Evolutionary conservation across 805 yeast genomes (phyloP).

Genomic region (Starmerella stigmatis): DNA sequence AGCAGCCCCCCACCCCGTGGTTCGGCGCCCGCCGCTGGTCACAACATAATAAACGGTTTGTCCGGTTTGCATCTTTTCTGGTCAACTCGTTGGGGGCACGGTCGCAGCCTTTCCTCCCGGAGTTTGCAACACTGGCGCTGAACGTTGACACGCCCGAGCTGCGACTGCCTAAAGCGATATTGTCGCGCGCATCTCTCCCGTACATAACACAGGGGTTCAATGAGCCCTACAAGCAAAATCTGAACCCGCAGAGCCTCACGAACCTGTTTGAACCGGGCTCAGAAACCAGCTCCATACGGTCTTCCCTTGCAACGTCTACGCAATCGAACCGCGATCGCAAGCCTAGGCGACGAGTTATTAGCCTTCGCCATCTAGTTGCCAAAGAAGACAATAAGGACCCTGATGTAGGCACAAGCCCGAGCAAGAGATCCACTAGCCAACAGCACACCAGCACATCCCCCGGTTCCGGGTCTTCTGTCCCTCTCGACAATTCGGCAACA

Average conservation of each 20-base stretch:
- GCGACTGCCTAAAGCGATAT: slow-evolving; percentile 12
- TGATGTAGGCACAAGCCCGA: not conserved
- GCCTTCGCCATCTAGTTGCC: slow-evolving; percentile 14
- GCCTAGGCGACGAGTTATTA: slow-evolving; percentile 19
- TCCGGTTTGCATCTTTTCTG: slow-evolving; percentile 7
- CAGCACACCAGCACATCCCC: not conserved
- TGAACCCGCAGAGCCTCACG: not conserved
- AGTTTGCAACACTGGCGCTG: slow-evolving; percentile 19
- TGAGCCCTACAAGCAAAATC: not conserved
- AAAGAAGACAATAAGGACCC: too few relatives aligned
- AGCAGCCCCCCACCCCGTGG: slow-evolving; percentile 23
- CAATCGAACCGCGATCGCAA: not conserved
- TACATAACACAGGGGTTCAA: not conserved
- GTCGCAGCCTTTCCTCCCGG: not conserved
- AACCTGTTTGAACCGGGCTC: slow-evolving; percentile 1
- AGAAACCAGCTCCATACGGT: not conserved
- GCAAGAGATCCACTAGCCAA: not conserved
- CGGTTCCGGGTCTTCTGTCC: too few relatives aligned
- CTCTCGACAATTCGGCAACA: too few relatives aligned
- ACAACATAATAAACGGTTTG: slow-evolving; percentile 12
- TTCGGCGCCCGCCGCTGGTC: slow-evolving; percentile 25
- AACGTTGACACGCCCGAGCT: slow-evolving; percentile 9
- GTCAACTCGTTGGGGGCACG: slow-evolving; percentile 6
- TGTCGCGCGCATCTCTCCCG: slow-evolving; percentile 2
- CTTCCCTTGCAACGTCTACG: not conserved